These are phyloP conservation scores for Calonectria pseudoreteaudii DNA, from an alignment of 2,329 filamentous ascomycete species.

Conservation along the genomic window DNA sequence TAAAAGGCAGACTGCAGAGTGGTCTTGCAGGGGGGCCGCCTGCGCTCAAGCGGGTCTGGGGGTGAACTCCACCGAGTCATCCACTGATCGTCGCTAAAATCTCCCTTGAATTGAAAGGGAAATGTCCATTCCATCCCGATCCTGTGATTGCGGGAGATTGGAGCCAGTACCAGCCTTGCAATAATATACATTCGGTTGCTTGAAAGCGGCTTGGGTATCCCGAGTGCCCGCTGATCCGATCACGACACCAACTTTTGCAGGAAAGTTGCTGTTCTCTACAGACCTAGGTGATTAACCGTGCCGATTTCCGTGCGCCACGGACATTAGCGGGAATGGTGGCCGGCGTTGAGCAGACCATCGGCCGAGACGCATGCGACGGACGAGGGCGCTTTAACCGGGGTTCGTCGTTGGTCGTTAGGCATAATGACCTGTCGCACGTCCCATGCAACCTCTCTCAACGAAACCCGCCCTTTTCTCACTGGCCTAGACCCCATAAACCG, in stretches of 20 bases:
- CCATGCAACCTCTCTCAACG: neutral
- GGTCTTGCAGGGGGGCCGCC: neutral
- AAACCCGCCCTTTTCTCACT: neutral
- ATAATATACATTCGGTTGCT: neutral
- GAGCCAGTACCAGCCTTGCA: neutral
- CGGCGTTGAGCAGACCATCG: conserved; percentile 18
- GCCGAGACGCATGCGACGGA: neutral
- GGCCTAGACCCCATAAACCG: neutral
- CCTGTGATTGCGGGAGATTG: neutral
- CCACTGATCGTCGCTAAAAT: conserved; percentile 9
- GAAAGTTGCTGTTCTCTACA: neutral
- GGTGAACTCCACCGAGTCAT: conserved; percentile 11
- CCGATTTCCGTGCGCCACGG: conserved; percentile 6
- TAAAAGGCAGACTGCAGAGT: neutral
- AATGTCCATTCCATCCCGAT: neutral
- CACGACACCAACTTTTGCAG: conserved; percentile 18
- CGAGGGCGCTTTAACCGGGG: neutral
- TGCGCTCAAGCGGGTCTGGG: conserved; percentile 15
- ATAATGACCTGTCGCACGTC: neutral
- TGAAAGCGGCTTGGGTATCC: neutral
- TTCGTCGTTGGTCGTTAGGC: neutral
- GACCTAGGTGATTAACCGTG: neutral
- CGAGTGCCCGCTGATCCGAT: conserved; percentile 10
- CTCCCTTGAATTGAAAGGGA: neutral
- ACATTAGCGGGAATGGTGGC: conserved; percentile 13